These are phyloP conservation scores for Fomes fomentarius DNA, from an alignment of 1,284 basidiomycete genomes.

Conservation along the genomic window DNA sequence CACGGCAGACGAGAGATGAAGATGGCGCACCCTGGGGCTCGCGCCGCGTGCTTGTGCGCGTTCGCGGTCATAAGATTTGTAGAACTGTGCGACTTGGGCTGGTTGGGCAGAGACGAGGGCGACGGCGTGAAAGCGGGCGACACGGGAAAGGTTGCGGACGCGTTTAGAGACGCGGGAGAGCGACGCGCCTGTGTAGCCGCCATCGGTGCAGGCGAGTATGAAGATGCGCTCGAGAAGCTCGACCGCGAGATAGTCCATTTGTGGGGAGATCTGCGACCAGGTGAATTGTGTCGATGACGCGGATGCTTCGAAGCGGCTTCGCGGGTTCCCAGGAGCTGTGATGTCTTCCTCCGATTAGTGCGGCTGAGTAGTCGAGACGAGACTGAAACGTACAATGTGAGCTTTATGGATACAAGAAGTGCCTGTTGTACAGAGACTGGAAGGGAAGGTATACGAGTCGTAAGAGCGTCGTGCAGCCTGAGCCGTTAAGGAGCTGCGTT, in stretches of 20 bases:
- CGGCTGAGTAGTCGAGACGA: neutral
- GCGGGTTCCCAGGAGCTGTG: neutral
- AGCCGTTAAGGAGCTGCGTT: neutral
- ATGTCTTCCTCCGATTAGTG: neutral
- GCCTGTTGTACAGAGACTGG: too few species aligned
- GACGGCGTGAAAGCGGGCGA: neutral
- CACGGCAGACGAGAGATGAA: neutral
- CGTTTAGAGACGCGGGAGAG: conserved; percentile 1
- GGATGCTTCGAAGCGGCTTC: neutral
- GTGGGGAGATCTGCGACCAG: neutral
- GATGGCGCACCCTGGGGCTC: neutral
- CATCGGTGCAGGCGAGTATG: neutral
- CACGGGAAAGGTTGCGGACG: neutral
- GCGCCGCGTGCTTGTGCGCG: neutral
- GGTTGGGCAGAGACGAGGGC: neutral
- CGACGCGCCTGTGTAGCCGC: neutral
- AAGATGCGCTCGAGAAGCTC: conserved; percentile 1
- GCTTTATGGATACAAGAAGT: too few species aligned
- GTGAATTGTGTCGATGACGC: neutral
- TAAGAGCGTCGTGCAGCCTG: neutral
- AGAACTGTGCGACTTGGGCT: neutral
- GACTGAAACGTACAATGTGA: neutral
- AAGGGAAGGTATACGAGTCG: too few species aligned
- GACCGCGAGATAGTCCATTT: conserved; percentile 1
- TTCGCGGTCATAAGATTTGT: neutral